Percentiles rank a stretch among this genome's conserved stretches.
Evolutionary conservation across 768 basidiomycete genomes (phyloP).

Genomic region (Hericium rajendrae): DNA sequence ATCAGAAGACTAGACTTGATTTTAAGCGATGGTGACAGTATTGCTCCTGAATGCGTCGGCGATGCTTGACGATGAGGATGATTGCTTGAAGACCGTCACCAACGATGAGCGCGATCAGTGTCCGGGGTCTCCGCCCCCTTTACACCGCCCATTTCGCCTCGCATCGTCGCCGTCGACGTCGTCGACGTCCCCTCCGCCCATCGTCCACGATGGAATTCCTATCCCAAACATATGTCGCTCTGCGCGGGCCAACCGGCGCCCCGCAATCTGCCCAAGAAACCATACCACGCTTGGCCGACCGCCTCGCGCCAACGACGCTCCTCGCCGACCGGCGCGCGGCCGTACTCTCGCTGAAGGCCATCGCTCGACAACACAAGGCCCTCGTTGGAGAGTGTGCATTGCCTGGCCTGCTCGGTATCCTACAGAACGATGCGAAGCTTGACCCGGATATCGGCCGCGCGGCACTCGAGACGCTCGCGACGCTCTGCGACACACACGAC

Average conservation of each 20-base stretch:
- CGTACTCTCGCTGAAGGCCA: constrained; percentile 88
- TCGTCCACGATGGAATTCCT: constrained; percentile 62
- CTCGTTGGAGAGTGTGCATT: constrained; percentile 80
- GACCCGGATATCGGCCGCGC: constrained; percentile 92
- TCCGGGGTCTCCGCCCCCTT: too few relatives aligned
- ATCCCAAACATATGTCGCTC: constrained; percentile 76
- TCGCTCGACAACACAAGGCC: constrained; percentile 81
- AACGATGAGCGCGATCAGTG: too few relatives aligned
- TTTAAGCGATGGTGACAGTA: too few relatives aligned
- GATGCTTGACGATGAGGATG: too few relatives aligned
- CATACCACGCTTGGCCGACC: constrained; percentile 79
- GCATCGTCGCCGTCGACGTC: background rate
- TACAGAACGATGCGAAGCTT: constrained; percentile 81
- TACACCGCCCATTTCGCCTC: background rate
- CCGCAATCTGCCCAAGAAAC: constrained; percentile 81
- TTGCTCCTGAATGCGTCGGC: too few relatives aligned
- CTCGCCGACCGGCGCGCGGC: constrained; percentile 90
- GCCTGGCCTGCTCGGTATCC: constrained; percentile 65
- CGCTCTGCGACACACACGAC: constrained; percentile 77
- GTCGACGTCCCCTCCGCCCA: background rate
- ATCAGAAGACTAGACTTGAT: too few relatives aligned
- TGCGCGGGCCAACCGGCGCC: constrained; percentile 73
- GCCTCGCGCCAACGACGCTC: constrained; percentile 82
- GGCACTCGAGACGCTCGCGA: constrained; percentile 77
- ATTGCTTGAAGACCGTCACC: too few relatives aligned